These are phyloP conservation scores for Metschnikowia dekortorum DNA, from an alignment of 805 yeast genomes.

Conservation along the genomic window DNA sequence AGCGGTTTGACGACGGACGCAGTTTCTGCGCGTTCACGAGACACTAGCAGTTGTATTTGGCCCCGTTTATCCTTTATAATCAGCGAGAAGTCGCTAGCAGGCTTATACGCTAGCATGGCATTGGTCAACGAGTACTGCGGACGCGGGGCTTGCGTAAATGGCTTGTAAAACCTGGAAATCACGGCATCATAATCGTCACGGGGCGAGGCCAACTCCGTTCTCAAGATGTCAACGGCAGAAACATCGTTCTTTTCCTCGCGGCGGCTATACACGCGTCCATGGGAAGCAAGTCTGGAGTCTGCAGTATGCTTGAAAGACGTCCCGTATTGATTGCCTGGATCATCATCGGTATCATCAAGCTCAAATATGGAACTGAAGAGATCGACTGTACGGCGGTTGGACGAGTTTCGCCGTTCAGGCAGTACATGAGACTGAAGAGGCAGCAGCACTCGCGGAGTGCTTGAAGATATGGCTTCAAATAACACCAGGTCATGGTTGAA, in stretches of 20 bases:
- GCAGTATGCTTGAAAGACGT: constrained; percentile 12
- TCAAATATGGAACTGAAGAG: constrained; percentile 12
- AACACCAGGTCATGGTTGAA: background rate
- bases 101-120: constrained; percentile 14
- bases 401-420: background rate
- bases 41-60: constrained; percentile 12
- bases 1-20: constrained; percentile 18
- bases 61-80: constrained; percentile 11
- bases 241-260: background rate
- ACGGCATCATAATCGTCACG: constrained; percentile 17
- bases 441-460: background rate
- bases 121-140: constrained; percentile 18
- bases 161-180: constrained; percentile 18
- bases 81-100: constrained; percentile 10
- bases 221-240: constrained; percentile 9
- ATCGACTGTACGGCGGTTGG: background rate
- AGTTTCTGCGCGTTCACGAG: constrained; percentile 13
- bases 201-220: constrained; percentile 6
- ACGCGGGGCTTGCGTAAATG: constrained; percentile 17
- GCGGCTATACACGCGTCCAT: background rate
- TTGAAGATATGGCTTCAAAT: background rate
- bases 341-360: constrained; percentile 14
- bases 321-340: constrained; percentile 13
- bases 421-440: background rate
- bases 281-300: constrained; percentile 5